Evolutionary conservation across 306 rosid genomes (phyloP).

Genomic region (Lupinus albus): DNA sequence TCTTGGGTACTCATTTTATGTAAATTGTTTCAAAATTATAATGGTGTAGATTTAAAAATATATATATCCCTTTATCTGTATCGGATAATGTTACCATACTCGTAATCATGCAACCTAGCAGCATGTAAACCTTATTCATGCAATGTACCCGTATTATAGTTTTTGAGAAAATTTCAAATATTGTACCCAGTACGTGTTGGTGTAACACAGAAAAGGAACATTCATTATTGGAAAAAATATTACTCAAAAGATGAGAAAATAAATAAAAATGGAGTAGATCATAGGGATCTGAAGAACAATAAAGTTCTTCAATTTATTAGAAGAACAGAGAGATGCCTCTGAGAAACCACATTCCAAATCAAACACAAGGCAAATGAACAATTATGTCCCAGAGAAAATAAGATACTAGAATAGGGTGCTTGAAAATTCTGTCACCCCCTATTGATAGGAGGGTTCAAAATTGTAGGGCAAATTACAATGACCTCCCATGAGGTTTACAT

Average conservation of each 20-base stretch:
- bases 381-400: slow-evolving; percentile 3
- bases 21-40: too few relatives aligned
- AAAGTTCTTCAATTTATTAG: slow-evolving; percentile 17
- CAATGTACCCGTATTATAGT: too few relatives aligned
- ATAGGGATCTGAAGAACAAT: neutral
- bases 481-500: too few relatives aligned
- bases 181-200: too few relatives aligned
- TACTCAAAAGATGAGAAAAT: neutral
- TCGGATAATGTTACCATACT: too few relatives aligned
- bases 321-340: neutral
- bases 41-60: too few relatives aligned
- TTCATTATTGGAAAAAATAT: neutral
- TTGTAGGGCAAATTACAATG: neutral
- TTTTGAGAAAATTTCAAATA: too few relatives aligned
- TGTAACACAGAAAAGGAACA: too few relatives aligned
- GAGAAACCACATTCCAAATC: slow-evolving; percentile 1
- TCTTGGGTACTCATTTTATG: too few relatives aligned
- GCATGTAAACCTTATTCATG: too few relatives aligned
- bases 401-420: neutral
- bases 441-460: neutral
- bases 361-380: slow-evolving; percentile 16
- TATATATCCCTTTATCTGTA: too few relatives aligned
- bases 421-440: neutral
- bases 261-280: slow-evolving; percentile 17
- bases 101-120: too few relatives aligned